Evolutionary conservation across 257 asterid genomes (phyloP).

Genomic region (Nicotiana otophora): DNA sequence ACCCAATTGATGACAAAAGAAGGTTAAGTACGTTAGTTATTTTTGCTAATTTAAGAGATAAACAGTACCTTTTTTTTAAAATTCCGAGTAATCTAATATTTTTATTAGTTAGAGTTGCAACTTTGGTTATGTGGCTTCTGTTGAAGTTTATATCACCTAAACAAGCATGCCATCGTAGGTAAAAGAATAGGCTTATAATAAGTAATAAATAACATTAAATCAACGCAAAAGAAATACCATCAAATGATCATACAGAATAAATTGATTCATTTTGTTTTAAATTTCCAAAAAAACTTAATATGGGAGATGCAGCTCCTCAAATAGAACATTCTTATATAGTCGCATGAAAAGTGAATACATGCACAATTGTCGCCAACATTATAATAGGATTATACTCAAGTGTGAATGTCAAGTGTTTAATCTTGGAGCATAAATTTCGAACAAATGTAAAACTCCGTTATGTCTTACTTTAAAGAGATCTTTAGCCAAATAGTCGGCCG

Average conservation of each 20-base stretch:
- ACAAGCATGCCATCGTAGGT: not conserved
- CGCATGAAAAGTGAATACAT: not conserved
- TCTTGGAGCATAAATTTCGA: not conserved
- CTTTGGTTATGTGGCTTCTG: not conserved
- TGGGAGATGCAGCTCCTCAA: not conserved
- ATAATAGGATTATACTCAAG: not conserved
- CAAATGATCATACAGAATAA: not conserved
- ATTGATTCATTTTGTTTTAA: not conserved
- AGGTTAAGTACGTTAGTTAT: too few relatives aligned
- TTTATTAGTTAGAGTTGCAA: not conserved
- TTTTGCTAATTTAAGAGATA: not conserved
- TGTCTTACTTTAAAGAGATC: too few relatives aligned
- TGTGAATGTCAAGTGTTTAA: not conserved
- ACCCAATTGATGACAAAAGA: not conserved
- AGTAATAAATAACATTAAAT: not conserved
- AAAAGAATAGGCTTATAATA: not conserved
- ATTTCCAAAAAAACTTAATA: not conserved
- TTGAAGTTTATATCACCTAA: not conserved
- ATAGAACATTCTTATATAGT: not conserved
- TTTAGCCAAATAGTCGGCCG: too few relatives aligned
- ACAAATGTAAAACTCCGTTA: too few relatives aligned
- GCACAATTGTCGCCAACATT: not conserved
- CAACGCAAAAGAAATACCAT: not conserved
- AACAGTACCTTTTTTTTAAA: not conserved
- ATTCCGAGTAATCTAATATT: not conserved